Base-by-base conservation (phyloP, 139 green algal species). In the Spirogloea muscicola region DNA sequence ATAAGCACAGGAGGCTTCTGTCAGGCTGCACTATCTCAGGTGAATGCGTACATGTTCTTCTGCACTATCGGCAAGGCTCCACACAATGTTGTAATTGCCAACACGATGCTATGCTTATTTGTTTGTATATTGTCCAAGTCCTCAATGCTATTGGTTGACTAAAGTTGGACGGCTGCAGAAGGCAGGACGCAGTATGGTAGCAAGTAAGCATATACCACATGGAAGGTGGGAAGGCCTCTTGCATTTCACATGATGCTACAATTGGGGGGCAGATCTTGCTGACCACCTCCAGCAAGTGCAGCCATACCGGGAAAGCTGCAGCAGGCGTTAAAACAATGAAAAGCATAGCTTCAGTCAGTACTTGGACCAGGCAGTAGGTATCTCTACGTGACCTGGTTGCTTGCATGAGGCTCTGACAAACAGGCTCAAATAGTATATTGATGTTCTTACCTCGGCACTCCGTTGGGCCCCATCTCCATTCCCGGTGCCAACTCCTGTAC, bases 401-500 rank as follows among this genome's bases (percentile, higher is more conserved):
- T n/a, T 58, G 48, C 25, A 58, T 31, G 48, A 58, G 48, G 48
- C 48, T 31, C n/a, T n/a, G n/a, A 25, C 4, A 58, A 10, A 2
- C 48, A 13, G 27, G 25, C n/a, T 25, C 25, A 58, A 2, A 57
- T 21, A 58, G 48, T 31, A 25, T n/a, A 58, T 2, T 2, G 3
- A 58, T n/a, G 44, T 21, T 39, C 67, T 66, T 34, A 80, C 72
- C 65, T 27, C 13, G 80, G 80, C 40, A 85, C 29, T 6, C 76
- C 80, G 46, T 85, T 65, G 41, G 37, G 49, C 21, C 80, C 80
- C 18, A 84, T 10, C 67, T 82, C 59, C 49, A 81, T 18, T 9
- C 68, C 80, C 16, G 75, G 75, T 7, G 77, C 55, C 0, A 85
- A 55, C 58, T 85, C 80, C 66, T 84, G 74, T 13, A 85, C 71